Evolutionary conservation across 192 early-diverging fungal genomes (phyloP).

Genomic region (Coemansia sp.): DNA sequence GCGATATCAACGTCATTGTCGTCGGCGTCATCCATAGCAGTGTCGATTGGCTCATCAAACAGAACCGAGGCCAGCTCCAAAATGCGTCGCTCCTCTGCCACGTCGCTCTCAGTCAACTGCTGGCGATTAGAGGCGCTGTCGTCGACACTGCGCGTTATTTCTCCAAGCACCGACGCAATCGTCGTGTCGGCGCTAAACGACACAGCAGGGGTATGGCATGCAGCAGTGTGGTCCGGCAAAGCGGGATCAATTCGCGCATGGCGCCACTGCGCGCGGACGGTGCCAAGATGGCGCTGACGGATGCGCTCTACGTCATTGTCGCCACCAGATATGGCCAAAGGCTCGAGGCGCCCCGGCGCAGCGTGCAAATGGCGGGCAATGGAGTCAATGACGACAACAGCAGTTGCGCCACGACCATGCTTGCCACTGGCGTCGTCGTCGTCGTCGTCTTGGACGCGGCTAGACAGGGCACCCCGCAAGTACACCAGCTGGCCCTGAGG

Average conservation of each 20-base stretch:
- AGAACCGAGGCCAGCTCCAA: constrained; percentile 37
- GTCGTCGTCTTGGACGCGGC: neutral
- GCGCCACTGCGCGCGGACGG: constrained; percentile 27
- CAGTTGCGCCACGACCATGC: constrained; percentile 3
- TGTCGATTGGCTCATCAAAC: constrained; percentile 13
- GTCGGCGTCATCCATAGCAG: neutral
- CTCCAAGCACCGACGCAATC: constrained; percentile 16
- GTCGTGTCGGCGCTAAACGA: constrained; percentile 14
- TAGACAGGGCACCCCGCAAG: constrained; percentile 9
- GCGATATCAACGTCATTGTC: neutral
- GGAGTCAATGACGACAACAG: constrained; percentile 49
- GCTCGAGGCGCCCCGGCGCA: constrained; percentile 6
- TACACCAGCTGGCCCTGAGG: constrained; percentile 67
- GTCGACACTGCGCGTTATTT: neutral
- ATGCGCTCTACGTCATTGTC: constrained; percentile 4
- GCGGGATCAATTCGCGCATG: constrained; percentile 7
- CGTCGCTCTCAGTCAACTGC: neutral
- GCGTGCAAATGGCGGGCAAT: constrained; percentile 32
- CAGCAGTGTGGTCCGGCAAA: neutral
- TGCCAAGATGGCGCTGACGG: constrained; percentile 12
- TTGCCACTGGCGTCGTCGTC: neutral
- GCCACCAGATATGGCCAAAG: neutral
- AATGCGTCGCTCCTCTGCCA: constrained; percentile 11
- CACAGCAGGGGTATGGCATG: neutral
- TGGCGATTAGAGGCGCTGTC: neutral